Evolutionary conservation across 257 asterid species (phyloP).

Genomic region (Echium plantagineum): DNA sequence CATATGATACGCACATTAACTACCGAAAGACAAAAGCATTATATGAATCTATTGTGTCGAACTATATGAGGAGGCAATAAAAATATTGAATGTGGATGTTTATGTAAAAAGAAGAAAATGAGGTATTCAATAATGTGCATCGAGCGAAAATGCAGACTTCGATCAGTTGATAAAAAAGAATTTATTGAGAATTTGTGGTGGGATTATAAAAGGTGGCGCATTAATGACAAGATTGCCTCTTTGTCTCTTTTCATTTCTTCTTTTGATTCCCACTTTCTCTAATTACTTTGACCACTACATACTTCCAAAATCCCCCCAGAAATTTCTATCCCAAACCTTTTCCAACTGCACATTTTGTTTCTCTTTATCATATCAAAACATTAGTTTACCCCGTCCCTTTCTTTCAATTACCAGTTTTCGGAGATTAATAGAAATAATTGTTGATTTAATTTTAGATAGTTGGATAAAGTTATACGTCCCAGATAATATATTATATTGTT

Average conservation of each 20-base stretch:
- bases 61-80: background rate
- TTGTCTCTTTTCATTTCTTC: conserved; percentile 36
- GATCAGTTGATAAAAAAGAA: background rate
- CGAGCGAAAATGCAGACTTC: background rate
- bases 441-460: too few species aligned
- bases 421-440: too few species aligned
- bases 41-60: background rate
- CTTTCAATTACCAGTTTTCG: too few species aligned
- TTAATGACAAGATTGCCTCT: conserved; percentile 52
- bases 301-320: conserved; percentile 37
- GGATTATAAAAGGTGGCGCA: background rate
- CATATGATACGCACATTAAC: too few species aligned
- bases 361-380: conserved; percentile 60
- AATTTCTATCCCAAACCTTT: conserved; percentile 53
- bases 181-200: background rate
- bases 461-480: too few species aligned
- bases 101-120: background rate
- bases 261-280: conserved; percentile 1
- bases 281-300: conserved; percentile 8
- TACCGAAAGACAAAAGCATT: background rate
- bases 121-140: background rate
- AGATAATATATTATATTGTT: too few species aligned
- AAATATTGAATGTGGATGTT: background rate
- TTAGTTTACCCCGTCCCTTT: conserved; percentile 19
- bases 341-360: conserved; percentile 38